Evolutionary conservation across 2,329 filamentous ascomycete genomes (phyloP), one percentile per base, ranked within the genome.

Genomic region (Chaetomiaceae sp.): DNA sequence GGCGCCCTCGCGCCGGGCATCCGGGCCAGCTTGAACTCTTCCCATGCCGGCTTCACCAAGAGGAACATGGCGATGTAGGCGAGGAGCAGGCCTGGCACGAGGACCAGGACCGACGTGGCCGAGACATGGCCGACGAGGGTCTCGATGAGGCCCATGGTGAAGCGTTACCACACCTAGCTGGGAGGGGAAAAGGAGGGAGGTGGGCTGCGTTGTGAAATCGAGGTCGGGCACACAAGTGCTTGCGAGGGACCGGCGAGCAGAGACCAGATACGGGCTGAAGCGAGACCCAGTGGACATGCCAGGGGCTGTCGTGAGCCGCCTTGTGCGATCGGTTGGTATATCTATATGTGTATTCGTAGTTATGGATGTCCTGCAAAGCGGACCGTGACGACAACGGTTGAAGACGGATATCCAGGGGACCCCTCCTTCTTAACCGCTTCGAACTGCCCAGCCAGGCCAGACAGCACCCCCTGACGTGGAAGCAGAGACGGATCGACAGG

Each of bases 61-160:
- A 73, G 47, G n/a, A 63, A 68, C 53, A 72, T 71, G 39, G 78
- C 42, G 6, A 70, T 51, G 43, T 72, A 72, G 11, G 69, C 62
- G 27, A 60, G 37, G 11, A 59, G 19, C 37, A 64, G 51, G 42
- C 67, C 66, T 6, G 72, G 55, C 31, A 74, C 22, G 57, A 73
- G 66, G 27, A 75, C 47, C 43, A 72, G 51, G 17, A 72, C 58
- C 48, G 67, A 65, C 53, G 68, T 72, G 48, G 72, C 59, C 53
- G 79, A 79, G 63, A 75, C 61, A 53, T 73, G 67, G 54, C 71
- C 69, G 56, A 79, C 43, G 27, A 78, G 51, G 31, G 70, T 61
- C 61, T 82, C 80, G 46, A 83, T 66, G 20, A 81, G 67, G 60
- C 80, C 72, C 73, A 80, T 81, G 52, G 27, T 66, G 59, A 5